These are phyloP conservation scores for Phytophthora citrophthora DNA, from an alignment of 352 stramenopile genomes.

Conservation along the genomic window DNA sequence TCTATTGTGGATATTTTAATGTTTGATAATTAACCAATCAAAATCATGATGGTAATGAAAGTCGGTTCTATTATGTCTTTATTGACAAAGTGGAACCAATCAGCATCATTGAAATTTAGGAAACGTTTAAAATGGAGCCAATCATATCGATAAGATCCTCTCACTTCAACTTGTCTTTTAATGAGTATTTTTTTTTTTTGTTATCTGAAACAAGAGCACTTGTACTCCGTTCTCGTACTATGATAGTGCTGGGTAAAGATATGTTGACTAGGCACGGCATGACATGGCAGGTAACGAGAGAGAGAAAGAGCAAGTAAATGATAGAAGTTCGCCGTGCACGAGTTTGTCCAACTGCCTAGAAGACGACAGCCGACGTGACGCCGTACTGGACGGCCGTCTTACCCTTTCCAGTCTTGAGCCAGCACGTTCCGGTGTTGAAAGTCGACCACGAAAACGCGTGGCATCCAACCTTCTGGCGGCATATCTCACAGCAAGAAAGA, in stretches of 20 bases:
- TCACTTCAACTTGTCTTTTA: no score
- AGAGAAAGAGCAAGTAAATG: neutral
- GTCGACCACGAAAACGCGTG: slow-evolving; percentile 39
- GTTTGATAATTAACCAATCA: no score
- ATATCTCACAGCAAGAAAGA: slow-evolving; percentile 39
- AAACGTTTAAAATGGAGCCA: no score
- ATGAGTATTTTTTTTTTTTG: neutral
- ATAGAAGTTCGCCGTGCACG: slow-evolving; percentile 9
- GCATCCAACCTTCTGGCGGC: slow-evolving; percentile 18
- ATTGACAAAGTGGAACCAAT: no score
- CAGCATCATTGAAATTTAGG: no score
- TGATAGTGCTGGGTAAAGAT: neutral
- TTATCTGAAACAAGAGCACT: neutral
- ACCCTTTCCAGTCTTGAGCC: slow-evolving; percentile 36
- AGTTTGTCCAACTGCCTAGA: slow-evolving; percentile 4
- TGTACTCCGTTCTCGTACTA: neutral
- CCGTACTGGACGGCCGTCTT: slow-evolving; percentile 11
- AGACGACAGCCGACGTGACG: slow-evolving; percentile 40
- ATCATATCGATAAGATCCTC: no score
- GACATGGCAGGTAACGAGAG: neutral
- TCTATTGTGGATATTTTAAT: neutral
- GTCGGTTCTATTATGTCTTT: no score
- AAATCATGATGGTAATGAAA: no score
- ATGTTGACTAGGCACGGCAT: slow-evolving; percentile 5
- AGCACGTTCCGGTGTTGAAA: slow-evolving; percentile 29